Base-by-base conservation (phyloP, 1,139 yeast species). In the Nakaseomyces delphensis region DNA sequence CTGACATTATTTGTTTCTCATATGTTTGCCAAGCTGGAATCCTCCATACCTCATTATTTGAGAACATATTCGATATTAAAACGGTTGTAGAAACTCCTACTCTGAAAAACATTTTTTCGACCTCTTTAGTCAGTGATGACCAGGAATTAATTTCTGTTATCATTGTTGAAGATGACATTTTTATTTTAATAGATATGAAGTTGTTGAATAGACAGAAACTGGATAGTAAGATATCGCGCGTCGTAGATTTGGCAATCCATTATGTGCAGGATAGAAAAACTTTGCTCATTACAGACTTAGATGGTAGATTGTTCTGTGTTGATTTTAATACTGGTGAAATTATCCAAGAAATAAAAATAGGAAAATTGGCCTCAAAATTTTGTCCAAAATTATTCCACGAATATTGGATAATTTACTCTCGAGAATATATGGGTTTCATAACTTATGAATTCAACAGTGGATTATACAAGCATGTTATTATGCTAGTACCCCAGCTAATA, bases 271-370 rank as follows among this genome's bases (percentile, higher is more conserved):
- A 36, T 24, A 10, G 20, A 14, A 27, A 13, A 28, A 11, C 35
- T 19, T 14, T 46, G 15, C 36, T 48, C 25, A n/a, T 50, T 10
- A 44, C 45, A 1, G 47, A 43, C 10, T 42, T 56, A n/a, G 44
- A 50, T 39, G 63, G 63, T 2, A 38, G 41, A 1, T 23, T 60
- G 1, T 36, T 49, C 16, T 54, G 52, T 27, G 11, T 59, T 5
- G 43, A 38, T 19, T 9, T 45, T 18, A 9, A 20, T 1, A 14
- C 40, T 8, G 47, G 44, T 2, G 33, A 41, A 10, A 28, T 51
- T 2, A 18, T 41, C 0, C 43, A 43, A 4, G 39, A 48, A 3
- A 35, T 52, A 1, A 55, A 49, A 11, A 36, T 41, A n/a, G 59
- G 62, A 2, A 43, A 52, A 18, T 50, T 42, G 7, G 24, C 31